Evolutionary conservation across 1,139 yeast genomes (phyloP).

Genomic region (Kazachstania sp.): DNA sequence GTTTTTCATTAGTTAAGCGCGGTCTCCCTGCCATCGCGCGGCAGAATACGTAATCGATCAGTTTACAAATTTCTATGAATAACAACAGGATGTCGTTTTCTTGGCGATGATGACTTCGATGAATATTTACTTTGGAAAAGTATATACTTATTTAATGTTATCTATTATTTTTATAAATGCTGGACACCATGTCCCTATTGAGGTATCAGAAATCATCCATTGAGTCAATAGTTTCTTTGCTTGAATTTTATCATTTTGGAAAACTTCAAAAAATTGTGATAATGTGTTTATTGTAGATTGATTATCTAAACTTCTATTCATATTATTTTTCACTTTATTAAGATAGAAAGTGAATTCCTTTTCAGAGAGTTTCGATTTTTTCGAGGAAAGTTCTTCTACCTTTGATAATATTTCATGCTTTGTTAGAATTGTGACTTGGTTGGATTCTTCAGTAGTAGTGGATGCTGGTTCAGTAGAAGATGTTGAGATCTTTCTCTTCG

Average conservation of each 20-base stretch:
- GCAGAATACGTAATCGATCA: neutral
- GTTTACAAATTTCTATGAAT: neutral
- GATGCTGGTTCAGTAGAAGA: neutral
- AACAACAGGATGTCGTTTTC: neutral
- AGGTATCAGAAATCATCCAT: constrained; percentile 29
- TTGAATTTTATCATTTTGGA: constrained; percentile 9
- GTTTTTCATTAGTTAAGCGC: neutral
- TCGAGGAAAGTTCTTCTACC: constrained; percentile 12
- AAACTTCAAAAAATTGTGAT: constrained; percentile 16
- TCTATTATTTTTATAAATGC: constrained; percentile 27
- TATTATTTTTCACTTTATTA: constrained; percentile 20
- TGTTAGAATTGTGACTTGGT: constrained; percentile 4
- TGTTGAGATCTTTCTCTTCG: neutral
- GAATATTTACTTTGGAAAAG: neutral
- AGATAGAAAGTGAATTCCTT: constrained; percentile 25
- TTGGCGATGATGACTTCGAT: too few relatives aligned
- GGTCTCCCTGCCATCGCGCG: neutral
- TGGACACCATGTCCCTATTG: constrained; percentile 30
- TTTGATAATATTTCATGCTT: constrained; percentile 17
- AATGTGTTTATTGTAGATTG: constrained; percentile 17
- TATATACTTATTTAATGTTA: constrained; percentile 2
- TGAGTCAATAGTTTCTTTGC: constrained; percentile 18
- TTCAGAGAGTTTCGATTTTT: constrained; percentile 14
- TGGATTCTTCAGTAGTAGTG: neutral
- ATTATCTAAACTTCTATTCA: constrained; percentile 14